Evolutionary conservation across 768 basidiomycete species (phyloP).

Genomic region (Pleurotus cornucopiae): DNA sequence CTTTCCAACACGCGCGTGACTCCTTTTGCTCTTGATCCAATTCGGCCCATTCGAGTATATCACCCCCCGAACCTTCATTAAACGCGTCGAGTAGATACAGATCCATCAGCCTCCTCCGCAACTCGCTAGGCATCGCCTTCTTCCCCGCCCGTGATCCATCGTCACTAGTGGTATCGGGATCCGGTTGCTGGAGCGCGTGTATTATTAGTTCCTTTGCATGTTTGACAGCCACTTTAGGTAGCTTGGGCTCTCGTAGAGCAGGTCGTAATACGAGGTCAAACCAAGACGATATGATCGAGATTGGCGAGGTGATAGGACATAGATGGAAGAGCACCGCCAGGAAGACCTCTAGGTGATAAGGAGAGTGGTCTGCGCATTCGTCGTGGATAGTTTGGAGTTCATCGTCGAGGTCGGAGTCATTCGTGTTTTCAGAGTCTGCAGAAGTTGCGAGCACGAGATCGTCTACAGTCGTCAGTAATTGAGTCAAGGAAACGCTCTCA

Average conservation of each 20-base stretch:
- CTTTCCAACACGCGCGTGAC: conserved; percentile 64
- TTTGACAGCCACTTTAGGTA: conserved; percentile 52
- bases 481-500: conserved; percentile 46
- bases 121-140: conserved; percentile 30
- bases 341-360: conserved; percentile 61
- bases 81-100: conserved; percentile 74
- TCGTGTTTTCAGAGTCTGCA: conserved; percentile 32
- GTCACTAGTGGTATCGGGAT: conserved; percentile 36
- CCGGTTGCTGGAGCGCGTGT: conserved; percentile 44
- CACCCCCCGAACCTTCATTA: conserved; percentile 70
- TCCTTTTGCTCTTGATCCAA: conserved; percentile 60
- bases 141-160: conserved; percentile 40
- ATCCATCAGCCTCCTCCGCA: conserved; percentile 66
- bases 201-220: conserved; percentile 73
- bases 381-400: conserved; percentile 62
- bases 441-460: conserved; percentile 49
- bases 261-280: conserved; percentile 78
- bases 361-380: conserved; percentile 61
- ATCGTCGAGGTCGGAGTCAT: conserved; percentile 54
- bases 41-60: conserved; percentile 71
- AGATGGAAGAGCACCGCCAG: conserved; percentile 64
- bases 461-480: conserved; percentile 48
- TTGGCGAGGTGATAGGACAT: conserved; percentile 53
- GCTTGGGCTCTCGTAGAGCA: conserved; percentile 68
- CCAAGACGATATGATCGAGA: conserved; percentile 73